Evolutionary conservation across 345 rosid species (phyloP), one percentile per base, ranked within the genome.

Genomic region (Camelina sativa): DNA sequence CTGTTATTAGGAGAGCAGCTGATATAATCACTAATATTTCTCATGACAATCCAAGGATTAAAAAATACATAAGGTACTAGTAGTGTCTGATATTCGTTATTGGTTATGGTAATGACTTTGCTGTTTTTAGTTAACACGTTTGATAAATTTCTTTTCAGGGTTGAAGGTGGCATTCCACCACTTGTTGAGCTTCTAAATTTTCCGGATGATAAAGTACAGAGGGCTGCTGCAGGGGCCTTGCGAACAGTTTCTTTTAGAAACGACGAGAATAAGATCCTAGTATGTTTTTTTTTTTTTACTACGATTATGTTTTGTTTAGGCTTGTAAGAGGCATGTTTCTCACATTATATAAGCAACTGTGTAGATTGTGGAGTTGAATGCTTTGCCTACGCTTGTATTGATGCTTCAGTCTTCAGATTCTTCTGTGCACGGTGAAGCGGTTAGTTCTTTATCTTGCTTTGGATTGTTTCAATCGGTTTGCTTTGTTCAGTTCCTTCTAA

Each of bases 161-260:
- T 75, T 80, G 91, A 84, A 71, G 96, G 90, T 32, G 94, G 89
- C 37, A 87, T 92, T 60, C 90, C 87, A 28, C 89, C 86, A 20
- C 88, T 92, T 57, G 96, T 88, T 46, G 86, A 90, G 72, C 80
- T 90, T 78, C 87, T 88, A 11, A 68, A 84, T 76, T 79, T 67
- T 59, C 44, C 62, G 57, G 92, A 92, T 73, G 32, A 37, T 2
- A 86, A 88, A 80, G 94, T 92, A 22, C 98, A 86, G 74, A 85
- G 88, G 64, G 91, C 96, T 62, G 91, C 91, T 66, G 98, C 92
- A n/a, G 91, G 86, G 73, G 91, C 92, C 48, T 69, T 92, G 73
- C 76, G 89, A 43, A 82, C 92, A 25, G 84, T 92, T 77, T 88
- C 94, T 30, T 92, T 85, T 64, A 83, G 85, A 79, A 90, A 90